Conservation (phyloP, 495 filamentous ascomycete genomes). For the Talaromyces trachyspermus region DNA sequence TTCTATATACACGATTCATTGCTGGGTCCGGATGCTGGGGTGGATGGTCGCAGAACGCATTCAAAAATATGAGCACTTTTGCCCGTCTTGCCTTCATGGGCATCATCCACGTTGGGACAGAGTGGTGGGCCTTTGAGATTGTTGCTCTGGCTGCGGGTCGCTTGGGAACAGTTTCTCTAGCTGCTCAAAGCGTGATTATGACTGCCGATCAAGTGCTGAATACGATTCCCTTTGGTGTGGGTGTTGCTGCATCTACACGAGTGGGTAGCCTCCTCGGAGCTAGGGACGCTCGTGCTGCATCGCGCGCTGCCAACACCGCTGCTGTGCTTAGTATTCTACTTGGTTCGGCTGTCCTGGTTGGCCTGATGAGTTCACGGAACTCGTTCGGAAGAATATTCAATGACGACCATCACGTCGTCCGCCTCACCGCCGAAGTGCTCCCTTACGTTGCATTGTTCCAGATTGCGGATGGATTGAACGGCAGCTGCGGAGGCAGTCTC, state of each 20-base stretch:
- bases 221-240: slow-evolving; percentile 86
- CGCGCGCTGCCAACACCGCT: slow-evolving; percentile 67
- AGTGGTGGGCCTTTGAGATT: slow-evolving; percentile 97
- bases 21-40: slow-evolving; percentile 76
- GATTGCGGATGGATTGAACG: slow-evolving; percentile 84
- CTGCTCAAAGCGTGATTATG: slow-evolving; percentile 90
- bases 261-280: slow-evolving; percentile 81
- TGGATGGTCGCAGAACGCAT: slow-evolving; percentile 59
- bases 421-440: slow-evolving; percentile 72
- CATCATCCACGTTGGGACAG: slow-evolving; percentile 82
- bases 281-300: slow-evolving; percentile 58
- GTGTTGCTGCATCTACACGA: slow-evolving; percentile 72
- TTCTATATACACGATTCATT: slow-evolving; percentile 68
- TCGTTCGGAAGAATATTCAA: slow-evolving; percentile 82
- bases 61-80: slow-evolving; percentile 64
- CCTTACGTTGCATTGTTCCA: slow-evolving; percentile 91
- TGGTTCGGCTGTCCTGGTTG: slow-evolving; percentile 59
- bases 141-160: slow-evolving; percentile 83
- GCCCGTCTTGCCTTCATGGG: slow-evolving; percentile 70
- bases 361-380: slow-evolving; percentile 67
- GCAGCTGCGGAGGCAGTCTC: slow-evolving; percentile 74
- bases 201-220: slow-evolving; percentile 90
- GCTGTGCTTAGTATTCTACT: slow-evolving; percentile 66
- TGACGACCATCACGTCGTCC: slow-evolving; percentile 65
- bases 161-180: slow-evolving; percentile 74